phyloP scores from a whole-genome alignment of 2,329 filamentous ascomycete species.

The Phaeosphaeria sp. region DNA sequence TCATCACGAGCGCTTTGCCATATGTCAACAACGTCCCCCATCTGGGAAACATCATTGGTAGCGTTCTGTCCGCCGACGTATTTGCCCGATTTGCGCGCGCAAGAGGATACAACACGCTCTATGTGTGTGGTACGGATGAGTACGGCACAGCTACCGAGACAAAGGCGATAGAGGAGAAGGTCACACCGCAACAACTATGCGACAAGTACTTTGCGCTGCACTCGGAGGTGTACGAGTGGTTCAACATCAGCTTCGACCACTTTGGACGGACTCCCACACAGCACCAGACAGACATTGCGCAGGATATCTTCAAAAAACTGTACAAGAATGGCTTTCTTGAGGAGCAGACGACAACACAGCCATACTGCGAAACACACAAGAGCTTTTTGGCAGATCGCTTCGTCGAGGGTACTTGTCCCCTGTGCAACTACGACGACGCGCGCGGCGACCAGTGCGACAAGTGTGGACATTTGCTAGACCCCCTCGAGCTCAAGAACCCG shows the following conservation, averaged over 20 bases:
- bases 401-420: slow-evolving; percentile 79
- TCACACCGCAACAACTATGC: slow-evolving; percentile 84
- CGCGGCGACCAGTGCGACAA: slow-evolving; percentile 63
- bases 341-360: slow-evolving; percentile 85
- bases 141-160: slow-evolving; percentile 97
- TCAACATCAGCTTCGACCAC: slow-evolving; percentile 91
- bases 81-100: slow-evolving; percentile 77
- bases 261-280: slow-evolving; percentile 91
- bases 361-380: slow-evolving; percentile 78
- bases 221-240: slow-evolving; percentile 93
- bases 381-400: slow-evolving; percentile 63
- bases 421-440: slow-evolving; percentile 65
- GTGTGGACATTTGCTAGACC: slow-evolving; percentile 56
- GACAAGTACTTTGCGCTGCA: slow-evolving; percentile 92
- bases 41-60: slow-evolving; percentile 61
- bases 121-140: slow-evolving; percentile 88
- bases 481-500: slow-evolving; percentile 61
- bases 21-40: slow-evolving; percentile 81
- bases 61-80: slow-evolving; percentile 85
- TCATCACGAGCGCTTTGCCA: slow-evolving; percentile 90
- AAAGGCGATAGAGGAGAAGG: slow-evolving; percentile 86
- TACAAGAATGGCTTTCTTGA: slow-evolving; percentile 86
- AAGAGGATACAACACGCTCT: slow-evolving; percentile 79
- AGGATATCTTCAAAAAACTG: slow-evolving; percentile 88
- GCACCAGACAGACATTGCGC: slow-evolving; percentile 90